phyloP scores from a whole-genome alignment of 108 stramenopile species.

The Nannochloropsis salina region DNA sequence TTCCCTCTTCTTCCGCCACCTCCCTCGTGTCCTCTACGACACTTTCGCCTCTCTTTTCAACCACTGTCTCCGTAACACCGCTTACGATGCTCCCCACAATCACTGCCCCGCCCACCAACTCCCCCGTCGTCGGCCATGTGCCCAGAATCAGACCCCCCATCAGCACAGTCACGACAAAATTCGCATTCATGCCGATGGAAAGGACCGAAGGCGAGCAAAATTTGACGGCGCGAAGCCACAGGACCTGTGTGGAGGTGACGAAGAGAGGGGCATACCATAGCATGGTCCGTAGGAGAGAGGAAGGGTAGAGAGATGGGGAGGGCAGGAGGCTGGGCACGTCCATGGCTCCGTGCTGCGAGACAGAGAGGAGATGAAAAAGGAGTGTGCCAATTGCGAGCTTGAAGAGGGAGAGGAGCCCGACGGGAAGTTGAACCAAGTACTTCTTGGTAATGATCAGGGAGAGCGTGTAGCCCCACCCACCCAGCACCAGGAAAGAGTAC shows the following conservation, averaged over 20 bases:
- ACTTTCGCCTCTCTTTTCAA: neutral
- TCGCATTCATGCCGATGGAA: constrained; percentile 5
- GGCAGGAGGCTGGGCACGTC: neutral
- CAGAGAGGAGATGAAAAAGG: constrained; percentile 20
- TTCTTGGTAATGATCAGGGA: neutral
- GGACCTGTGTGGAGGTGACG: constrained; percentile 7
- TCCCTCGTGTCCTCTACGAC: neutral
- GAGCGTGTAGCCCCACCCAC: constrained; percentile 10
- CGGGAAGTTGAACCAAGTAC: neutral
- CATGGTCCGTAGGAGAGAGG: constrained; percentile 5
- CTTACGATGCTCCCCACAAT: neutral
- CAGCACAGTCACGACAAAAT: neutral
- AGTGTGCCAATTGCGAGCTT: neutral
- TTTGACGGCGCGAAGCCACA: neutral
- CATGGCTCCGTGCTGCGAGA: neutral
- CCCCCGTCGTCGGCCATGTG: neutral
- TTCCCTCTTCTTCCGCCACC: neutral
- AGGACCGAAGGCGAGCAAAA: neutral
- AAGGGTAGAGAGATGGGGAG: neutral
- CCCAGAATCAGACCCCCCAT: neutral
- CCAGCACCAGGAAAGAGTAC: neutral
- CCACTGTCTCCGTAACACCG: neutral
- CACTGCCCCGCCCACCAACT: neutral
- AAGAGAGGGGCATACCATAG: constrained; percentile 15
- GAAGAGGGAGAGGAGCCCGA: neutral